Evolutionary conservation across 2,329 filamentous ascomycete species (phyloP).

Genomic region (Podosphaera fusca): DNA sequence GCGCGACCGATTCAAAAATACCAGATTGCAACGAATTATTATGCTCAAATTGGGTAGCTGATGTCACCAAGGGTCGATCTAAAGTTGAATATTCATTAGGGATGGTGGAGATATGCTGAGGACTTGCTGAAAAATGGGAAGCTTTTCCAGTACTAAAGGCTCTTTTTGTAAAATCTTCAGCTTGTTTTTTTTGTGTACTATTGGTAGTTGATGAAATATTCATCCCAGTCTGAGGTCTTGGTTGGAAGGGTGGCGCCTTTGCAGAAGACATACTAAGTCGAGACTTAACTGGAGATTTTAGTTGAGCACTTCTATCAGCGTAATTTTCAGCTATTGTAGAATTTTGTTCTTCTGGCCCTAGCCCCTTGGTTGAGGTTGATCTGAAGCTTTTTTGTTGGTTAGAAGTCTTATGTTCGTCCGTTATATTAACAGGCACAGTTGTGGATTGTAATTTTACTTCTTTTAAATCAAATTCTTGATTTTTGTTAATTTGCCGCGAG

Average conservation of each 20-base stretch:
- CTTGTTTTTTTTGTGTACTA: not conserved
- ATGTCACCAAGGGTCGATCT: no score
- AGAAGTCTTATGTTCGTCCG: no score
- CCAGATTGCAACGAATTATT: not conserved
- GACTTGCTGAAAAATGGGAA: not conserved
- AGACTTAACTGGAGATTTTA: conserved; percentile 5
- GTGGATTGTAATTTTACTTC: not conserved
- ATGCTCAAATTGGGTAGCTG: not conserved
- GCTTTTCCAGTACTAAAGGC: not conserved
- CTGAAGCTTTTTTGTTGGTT: no score
- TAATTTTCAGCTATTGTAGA: not conserved
- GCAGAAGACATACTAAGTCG: conserved; percentile 15
- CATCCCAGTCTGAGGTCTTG: conserved; percentile 8
- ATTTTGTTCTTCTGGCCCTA: not conserved
- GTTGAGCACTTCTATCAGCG: not conserved
- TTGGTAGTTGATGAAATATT: not conserved
- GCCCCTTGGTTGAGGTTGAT: no score
- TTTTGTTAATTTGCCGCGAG: not conserved
- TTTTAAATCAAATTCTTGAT: not conserved
- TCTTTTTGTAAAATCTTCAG: not conserved
- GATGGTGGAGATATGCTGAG: no score
- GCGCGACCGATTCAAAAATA: not conserved
- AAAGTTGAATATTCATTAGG: no score
- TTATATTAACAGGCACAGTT: not conserved
- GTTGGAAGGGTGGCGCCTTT: conserved; percentile 16